phyloP scores from a whole-genome alignment of 495 filamentous ascomycete species.

The Xylaria flabelliformis region DNA sequence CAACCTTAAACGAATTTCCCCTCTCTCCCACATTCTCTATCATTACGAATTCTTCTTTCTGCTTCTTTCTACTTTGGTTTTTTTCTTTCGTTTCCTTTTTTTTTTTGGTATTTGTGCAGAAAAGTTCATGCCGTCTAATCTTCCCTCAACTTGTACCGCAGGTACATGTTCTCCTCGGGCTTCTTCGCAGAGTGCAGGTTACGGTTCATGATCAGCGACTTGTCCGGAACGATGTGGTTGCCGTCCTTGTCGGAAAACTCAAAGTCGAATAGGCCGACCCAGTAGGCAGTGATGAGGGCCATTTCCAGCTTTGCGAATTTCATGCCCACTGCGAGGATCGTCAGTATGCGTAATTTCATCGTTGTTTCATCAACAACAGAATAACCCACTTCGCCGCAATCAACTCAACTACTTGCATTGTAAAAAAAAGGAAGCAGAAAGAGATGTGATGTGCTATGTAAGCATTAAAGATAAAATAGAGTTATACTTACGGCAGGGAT shows the following conservation, averaged over 20 bases:
- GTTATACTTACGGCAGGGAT: constrained; percentile 47
- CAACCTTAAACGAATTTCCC: neutral
- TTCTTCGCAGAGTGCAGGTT: constrained; percentile 28
- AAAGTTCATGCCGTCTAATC: neutral
- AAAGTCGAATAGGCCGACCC: constrained; percentile 45
- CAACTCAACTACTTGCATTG: neutral
- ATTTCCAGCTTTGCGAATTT: constrained; percentile 57
- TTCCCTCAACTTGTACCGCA: constrained; percentile 32
- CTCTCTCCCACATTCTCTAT: neutral
- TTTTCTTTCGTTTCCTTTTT: no score
- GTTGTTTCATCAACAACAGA: neutral
- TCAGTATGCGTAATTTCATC: neutral
- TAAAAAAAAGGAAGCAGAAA: neutral
- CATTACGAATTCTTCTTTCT: neutral
- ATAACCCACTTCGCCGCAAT: neutral
- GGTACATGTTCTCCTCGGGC: constrained; percentile 30
- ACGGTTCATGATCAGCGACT: constrained; percentile 22
- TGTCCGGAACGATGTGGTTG: constrained; percentile 20
- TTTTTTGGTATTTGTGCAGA: neutral
- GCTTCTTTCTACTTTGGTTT: neutral
- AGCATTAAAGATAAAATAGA: neutral
- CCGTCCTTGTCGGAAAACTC: constrained; percentile 35
- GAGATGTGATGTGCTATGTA: no score
- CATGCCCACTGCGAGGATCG: constrained; percentile 38
- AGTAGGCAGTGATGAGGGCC: constrained; percentile 51